Conservation (phyloP, 2,329 filamentous ascomycete species). For the Monilinia fructicola region DNA sequence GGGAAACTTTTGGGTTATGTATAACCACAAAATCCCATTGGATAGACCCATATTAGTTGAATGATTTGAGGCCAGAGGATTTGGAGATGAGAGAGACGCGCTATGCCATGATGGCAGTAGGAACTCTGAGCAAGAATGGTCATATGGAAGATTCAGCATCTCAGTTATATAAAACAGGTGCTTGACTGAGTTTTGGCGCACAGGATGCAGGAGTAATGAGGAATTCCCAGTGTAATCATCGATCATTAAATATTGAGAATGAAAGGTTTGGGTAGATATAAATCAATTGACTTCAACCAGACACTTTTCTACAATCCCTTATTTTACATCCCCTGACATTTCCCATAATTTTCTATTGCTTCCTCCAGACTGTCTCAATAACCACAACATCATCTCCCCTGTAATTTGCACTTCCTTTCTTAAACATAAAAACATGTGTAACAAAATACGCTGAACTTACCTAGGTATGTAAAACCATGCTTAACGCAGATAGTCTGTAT, state of each 20-base stretch:
- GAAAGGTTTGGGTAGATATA: neutral
- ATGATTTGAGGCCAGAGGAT: neutral
- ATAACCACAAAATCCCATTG: neutral
- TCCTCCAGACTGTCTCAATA: too few relatives aligned
- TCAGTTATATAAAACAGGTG: neutral
- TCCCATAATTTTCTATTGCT: too few relatives aligned
- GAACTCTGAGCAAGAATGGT: neutral
- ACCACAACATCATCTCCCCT: too few relatives aligned
- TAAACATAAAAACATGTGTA: too few relatives aligned
- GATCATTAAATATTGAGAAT: neutral
- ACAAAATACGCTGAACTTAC: too few relatives aligned
- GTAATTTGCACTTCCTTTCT: too few relatives aligned
- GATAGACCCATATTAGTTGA: neutral
- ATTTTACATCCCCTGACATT: neutral
- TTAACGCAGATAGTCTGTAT: too few relatives aligned
- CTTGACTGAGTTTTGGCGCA: constrained; percentile 4
- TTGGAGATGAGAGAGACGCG: neutral
- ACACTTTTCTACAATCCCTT: neutral
- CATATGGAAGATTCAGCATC: neutral
- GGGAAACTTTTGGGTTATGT: neutral
- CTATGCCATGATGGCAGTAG: neutral
- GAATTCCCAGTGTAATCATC: constrained; percentile 8
- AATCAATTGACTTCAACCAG: neutral
- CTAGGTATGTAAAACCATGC: too few relatives aligned
- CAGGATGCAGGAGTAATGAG: neutral